Evolutionary conservation across 805 yeast species (phyloP).

Genomic region (Saturnispora hagleri): DNA sequence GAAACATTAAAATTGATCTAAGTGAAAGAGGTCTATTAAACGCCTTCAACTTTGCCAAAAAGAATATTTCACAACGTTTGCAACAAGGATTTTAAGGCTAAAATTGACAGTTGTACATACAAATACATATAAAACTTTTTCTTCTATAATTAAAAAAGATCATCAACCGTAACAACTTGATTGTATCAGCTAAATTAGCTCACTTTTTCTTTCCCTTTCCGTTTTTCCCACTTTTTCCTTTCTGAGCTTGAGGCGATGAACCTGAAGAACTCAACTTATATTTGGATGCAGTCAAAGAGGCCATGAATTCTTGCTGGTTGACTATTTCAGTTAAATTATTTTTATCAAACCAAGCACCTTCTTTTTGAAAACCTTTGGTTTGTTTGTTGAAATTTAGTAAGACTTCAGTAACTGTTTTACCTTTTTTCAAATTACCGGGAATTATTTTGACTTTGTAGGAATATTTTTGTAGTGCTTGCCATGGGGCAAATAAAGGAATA

Average conservation of each 20-base stretch:
- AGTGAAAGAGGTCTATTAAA: constrained; percentile 70
- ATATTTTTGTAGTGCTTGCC: constrained; percentile 66
- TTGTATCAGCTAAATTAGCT: background rate
- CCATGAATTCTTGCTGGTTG: constrained; percentile 58
- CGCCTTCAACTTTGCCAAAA: constrained; percentile 83
- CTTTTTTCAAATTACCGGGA: constrained; percentile 76
- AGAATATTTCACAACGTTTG: constrained; percentile 40
- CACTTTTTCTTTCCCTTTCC: constrained; percentile 19
- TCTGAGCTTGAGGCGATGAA: constrained; percentile 13
- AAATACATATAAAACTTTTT: background rate
- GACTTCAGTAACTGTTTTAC: constrained; percentile 71
- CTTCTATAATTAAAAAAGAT: background rate
- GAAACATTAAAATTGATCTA: constrained; percentile 51
- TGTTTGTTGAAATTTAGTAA: constrained; percentile 44
- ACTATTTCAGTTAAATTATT: constrained; percentile 44
- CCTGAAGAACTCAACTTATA: constrained; percentile 57
- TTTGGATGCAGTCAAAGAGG: constrained; percentile 62
- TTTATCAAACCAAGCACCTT: constrained; percentile 55
- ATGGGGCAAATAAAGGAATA: constrained; percentile 88
- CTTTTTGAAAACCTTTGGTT: constrained; percentile 20
- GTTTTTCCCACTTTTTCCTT: constrained; percentile 15
- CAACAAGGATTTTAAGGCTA: constrained; percentile 30
- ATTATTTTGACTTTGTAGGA: constrained; percentile 78
- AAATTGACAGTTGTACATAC: background rate
- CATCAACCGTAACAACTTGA: background rate